Percentiles rank a stretch among this genome's conserved stretches.
Evolutionary conservation across 2,329 filamentous ascomycete genomes (phyloP).

Genomic region (Phoma sp.): DNA sequence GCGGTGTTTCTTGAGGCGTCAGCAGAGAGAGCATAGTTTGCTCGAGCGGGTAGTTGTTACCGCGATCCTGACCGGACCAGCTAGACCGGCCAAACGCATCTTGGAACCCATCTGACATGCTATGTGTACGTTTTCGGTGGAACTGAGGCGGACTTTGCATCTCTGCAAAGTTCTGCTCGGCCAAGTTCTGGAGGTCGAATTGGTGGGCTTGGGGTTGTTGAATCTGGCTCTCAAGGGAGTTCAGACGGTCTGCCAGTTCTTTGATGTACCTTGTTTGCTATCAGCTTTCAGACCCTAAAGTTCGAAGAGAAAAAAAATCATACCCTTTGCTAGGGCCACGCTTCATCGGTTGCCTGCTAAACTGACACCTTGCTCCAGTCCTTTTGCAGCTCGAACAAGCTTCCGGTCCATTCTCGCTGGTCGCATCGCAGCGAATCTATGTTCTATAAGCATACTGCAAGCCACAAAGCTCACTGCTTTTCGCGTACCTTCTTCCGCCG

Average conservation of each 20-base stretch:
- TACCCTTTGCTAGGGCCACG: slow-evolving; percentile 53
- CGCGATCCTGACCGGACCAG: slow-evolving; percentile 46
- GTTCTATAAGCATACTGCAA: not conserved
- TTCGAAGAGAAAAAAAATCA: not conserved
- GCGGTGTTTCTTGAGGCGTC: slow-evolving; percentile 37
- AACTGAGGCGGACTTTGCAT: slow-evolving; percentile 43
- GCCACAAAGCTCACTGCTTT: not conserved
- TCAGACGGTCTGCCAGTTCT: slow-evolving; percentile 49
- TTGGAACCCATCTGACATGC: slow-evolving; percentile 47
- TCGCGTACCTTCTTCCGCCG: slow-evolving; percentile 50
- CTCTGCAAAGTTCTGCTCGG: slow-evolving; percentile 41
- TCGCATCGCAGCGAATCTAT: slow-evolving; percentile 52
- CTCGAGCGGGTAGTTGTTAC: slow-evolving; percentile 37
- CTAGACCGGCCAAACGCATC: slow-evolving; percentile 42
- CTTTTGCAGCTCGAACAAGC: slow-evolving; percentile 52
- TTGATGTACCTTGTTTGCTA: slow-evolving; percentile 48
- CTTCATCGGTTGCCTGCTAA: slow-evolving; percentile 52
- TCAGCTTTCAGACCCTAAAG: slow-evolving; percentile 17
- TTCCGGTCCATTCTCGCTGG: slow-evolving; percentile 50
- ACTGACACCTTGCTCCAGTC: slow-evolving; percentile 50
- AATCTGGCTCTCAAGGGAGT: slow-evolving; percentile 49
- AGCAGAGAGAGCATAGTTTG: slow-evolving; percentile 27
- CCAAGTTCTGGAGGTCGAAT: slow-evolving; percentile 41
- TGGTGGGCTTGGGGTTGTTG: slow-evolving; percentile 40
- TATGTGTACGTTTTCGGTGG: slow-evolving; percentile 48